Base-by-base conservation (phyloP, 345 rosid species). In the Citrus cavaleriei region DNA sequence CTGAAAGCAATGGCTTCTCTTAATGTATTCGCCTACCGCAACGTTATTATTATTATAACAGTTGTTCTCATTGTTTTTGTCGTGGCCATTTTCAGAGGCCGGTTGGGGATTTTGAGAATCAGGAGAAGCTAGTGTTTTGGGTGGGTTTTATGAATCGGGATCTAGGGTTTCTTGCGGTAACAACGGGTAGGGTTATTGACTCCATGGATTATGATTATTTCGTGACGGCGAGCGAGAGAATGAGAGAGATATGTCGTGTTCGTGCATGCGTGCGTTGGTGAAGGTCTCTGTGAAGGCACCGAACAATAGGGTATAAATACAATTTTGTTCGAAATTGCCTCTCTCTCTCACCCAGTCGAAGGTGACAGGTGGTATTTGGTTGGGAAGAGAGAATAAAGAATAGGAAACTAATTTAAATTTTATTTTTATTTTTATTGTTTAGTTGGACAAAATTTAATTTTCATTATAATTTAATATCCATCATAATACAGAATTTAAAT, bases 1-100 rank as follows among this genome's bases (percentile, higher is more conserved):
- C 95, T 6, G 94, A 91, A 7, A 91, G 37, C 30, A 91, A 40
- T 18, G 93, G 84, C 74, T 74, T 88, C 0, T 64, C 61, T 75
- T 75, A 30, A 61, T 30, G 6, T 74, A 25, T 32, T 86, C 92
- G 37, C 70, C 49, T 40, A 1, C 46, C 58, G 27, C 3, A 72
- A 57, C 10, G 73, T 67, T 70, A 25, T 78, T 72, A 22, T 79
- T 77, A 6, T 21, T 32, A 13, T 68, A 35, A 10, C 68, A 77
- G 13, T 69, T 14, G n/a, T 49, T 46, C 8, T 42, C 65, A 27
- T 74, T 63, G 25, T 3, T 14, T 66, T 76, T 74, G 19, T 37
- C 30, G 46, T 68, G 73, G 35, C 59, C 66, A 37, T 77, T 70
- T 8, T 27, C 78, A n/a, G 62, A 22, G 42, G 42, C 18, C 10